phyloP scores from a whole-genome alignment of 768 basidiomycete species.

The Suillus clintonianus region DNA sequence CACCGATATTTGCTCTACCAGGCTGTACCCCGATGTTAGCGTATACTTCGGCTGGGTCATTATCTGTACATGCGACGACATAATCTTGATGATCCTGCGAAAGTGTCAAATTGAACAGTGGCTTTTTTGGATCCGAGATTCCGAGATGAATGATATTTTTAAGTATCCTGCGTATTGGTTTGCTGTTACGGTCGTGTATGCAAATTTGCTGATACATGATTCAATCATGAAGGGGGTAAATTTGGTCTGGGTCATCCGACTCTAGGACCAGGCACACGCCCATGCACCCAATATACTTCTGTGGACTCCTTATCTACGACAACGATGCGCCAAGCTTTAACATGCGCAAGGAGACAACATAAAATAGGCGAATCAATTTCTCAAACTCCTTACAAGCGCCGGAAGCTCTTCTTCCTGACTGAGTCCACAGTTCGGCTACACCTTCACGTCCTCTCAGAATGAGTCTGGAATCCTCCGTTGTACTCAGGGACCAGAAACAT shows the following conservation, averaged over 20 bases:
- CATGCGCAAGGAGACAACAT: not conserved
- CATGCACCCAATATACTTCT: not conserved
- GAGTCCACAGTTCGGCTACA: not conserved
- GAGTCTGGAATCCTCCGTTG: constrained; percentile 6
- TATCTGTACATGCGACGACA: not conserved
- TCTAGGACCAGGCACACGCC: not conserved
- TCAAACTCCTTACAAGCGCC: not conserved
- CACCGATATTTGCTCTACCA: not conserved
- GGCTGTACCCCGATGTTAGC: not conserved
- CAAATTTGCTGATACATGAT: not conserved
- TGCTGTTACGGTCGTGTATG: not conserved
- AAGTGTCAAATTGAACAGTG: not conserved
- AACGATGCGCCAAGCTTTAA: not conserved
- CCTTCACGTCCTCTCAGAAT: constrained; percentile 1
- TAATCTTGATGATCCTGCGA: not conserved
- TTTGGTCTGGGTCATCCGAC: not conserved
- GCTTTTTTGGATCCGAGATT: too few species aligned
- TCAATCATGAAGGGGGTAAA: not conserved
- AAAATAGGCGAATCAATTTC: not conserved
- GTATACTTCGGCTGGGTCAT: too few species aligned
- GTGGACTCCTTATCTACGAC: not conserved
- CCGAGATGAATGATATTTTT: not conserved
- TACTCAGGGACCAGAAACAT: constrained; percentile 29
- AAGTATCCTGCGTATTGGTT: not conserved
- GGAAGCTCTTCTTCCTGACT: not conserved